Evolutionary conservation across 2,329 filamentous ascomycete genomes (phyloP), one percentile per base, ranked within the genome.

Genomic region (Calonectria honghensis): DNA sequence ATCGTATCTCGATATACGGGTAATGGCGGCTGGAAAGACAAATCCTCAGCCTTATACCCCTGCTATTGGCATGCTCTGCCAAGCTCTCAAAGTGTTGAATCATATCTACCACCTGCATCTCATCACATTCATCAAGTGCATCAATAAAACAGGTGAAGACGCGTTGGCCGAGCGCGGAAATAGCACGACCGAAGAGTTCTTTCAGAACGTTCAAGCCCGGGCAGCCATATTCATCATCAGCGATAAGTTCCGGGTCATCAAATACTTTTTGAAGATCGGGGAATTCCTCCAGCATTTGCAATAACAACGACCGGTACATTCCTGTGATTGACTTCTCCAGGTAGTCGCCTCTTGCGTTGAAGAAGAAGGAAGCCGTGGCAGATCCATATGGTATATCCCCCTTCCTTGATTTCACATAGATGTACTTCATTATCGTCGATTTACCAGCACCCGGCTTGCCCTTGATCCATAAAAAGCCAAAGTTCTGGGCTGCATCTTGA

Each of bases 291-390:
- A 91, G 79, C 0, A 91, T 78, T 50, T 91, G 88, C 1, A 82
- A 74, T 0, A 91, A 69, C 0, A 92, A 70, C 0, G 88, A 88
- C 2, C 89, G 84, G 75, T 90, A 91, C 80, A 92, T 85, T 0
- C 90, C 90, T 0, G 81, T 31, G 0, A 84, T 83, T 0, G 88
- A 86, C 68, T 83, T 89, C 57, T 91, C 88, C 1, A 89, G 77
- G 1, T 79, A 10, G 0, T 82, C 81, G 0, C 89, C 89, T 61
- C 87, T 80, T 0, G 88, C 88, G 45, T 89, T 87, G 82, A 90
- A 90, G 79, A 90, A 91, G 78, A 90, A 90, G 0, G 85, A 88
- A 0, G 87, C 70, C 0, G 86, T 77, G 0, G 82, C 45, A 4
- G n/a, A 48, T 13, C 45, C 45, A 24, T 48, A 24, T 48, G 45